Base-by-base conservation (phyloP, 495 filamentous ascomycete genomes). In the Tuber calosporum region DNA sequence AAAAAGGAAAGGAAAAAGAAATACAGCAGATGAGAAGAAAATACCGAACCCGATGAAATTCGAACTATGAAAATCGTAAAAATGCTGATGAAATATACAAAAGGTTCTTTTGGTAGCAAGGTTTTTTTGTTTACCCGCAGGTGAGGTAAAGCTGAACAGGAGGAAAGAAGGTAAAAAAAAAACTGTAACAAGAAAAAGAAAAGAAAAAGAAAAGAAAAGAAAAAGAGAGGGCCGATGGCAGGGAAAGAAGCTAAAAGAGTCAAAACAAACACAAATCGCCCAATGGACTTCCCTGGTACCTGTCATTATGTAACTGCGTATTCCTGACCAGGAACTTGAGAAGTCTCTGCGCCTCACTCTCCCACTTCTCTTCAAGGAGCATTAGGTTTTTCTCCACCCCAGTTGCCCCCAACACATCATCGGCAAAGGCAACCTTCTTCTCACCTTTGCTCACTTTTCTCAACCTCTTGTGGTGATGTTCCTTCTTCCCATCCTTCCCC, bases 311-410 rank as follows among this genome's bases (percentile, higher is more conserved):
- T 40, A 78, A 11, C 62, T 78, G 70, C 30, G 72, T 19, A 74
- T 82, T 82, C 71, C 80, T 81, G 22, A 39, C 43, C 26, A 82
- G 69, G 62, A 79, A 72, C 41, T 37, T 69, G 36, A 72, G 62
- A 68, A 82, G 66, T 58, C 79, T 74, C 48, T 73, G 69, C 19
- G 67, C 69, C 73, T 82, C 80, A n/a, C 77, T 79, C 68, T 81
- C 80, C 80, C 80, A 82, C 67, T 82, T 82, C 67, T 81, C 79
- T 39, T 82, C 80, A 1, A 82, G 45, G 20, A 81, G 71, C 41
- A 66, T 71, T n/a, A 81, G 66, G 58, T 73, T 73, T 39, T 79
- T 73, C 36, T 81, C 79, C 37, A 72, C 73, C n/a, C 79, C 79
- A 58, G 69, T 66, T 19, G 48, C 72, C 8, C 69, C 72, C 42